These are phyloP conservation scores for Talaromyces sp. DNA, from an alignment of 2,329 filamentous ascomycete genomes.

Conservation along the genomic window DNA sequence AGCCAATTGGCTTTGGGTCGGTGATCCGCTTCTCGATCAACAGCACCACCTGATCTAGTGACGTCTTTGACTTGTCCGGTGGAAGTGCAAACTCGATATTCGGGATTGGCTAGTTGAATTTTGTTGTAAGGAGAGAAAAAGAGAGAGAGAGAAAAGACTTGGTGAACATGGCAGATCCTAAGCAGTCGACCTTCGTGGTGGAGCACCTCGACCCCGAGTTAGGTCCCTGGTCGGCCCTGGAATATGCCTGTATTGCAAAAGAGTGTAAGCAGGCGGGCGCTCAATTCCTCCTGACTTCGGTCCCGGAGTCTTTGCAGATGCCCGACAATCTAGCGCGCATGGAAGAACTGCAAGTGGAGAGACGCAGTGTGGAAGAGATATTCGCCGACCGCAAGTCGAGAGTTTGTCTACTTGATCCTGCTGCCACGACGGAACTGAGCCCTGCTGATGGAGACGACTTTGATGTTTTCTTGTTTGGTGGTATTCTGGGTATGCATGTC, in stretches of 20 bases:
- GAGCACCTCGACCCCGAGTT: constrained; percentile 95
- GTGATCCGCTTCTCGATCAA: neutral
- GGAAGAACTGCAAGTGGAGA: constrained; percentile 64
- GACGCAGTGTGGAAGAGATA: constrained; percentile 73
- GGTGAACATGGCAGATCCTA: constrained; percentile 19
- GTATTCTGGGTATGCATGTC: constrained; percentile 70
- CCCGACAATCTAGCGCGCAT: constrained; percentile 55
- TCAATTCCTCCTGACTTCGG: constrained; percentile 74
- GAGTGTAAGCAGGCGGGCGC: constrained; percentile 66
- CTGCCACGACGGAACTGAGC: constrained; percentile 71
- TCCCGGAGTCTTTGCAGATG: constrained; percentile 60
- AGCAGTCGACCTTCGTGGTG: constrained; percentile 75
- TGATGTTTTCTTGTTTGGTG: constrained; percentile 90
- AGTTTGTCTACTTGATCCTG: constrained; percentile 85
- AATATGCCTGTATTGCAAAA: constrained; percentile 80
- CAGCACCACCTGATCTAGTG: constrained; percentile 1
- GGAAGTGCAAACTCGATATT: neutral
- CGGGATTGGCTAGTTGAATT: neutral
- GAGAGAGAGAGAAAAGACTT: neutral
- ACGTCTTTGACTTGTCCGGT: constrained; percentile 7
- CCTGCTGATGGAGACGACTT: constrained; percentile 79
- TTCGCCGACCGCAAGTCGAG: constrained; percentile 65
- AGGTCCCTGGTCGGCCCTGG: constrained; percentile 86
- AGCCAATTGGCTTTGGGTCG: neutral
- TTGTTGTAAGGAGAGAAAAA: neutral